phyloP scores from a whole-genome alignment of 129 eudicot species.

The Silybum marianum region DNA sequence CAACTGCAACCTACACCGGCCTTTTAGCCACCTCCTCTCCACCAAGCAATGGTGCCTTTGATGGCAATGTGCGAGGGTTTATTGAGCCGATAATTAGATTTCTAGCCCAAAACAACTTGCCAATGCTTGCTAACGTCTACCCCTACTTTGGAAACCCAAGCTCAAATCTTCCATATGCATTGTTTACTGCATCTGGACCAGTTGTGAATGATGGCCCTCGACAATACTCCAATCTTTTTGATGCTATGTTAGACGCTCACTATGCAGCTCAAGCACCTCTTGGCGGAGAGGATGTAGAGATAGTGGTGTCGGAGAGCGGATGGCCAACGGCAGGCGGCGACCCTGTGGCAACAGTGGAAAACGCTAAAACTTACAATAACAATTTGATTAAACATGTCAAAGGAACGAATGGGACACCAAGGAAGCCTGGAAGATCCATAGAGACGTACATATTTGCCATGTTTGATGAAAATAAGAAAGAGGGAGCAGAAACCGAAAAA shows the following conservation, averaged over 20 bases:
- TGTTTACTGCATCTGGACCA: slow-evolving; percentile 33
- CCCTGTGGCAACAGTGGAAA: slow-evolving; percentile 22
- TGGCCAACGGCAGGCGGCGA: slow-evolving; percentile 51
- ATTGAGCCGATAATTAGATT: slow-evolving; percentile 36
- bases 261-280: slow-evolving; percentile 39
- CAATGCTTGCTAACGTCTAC: slow-evolving; percentile 46
- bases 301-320: slow-evolving; percentile 56
- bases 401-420: slow-evolving; percentile 35
- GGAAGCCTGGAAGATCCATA: slow-evolving; percentile 41
- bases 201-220: slow-evolving; percentile 15
- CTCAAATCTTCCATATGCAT: slow-evolving; percentile 34
- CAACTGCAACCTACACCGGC: slow-evolving; percentile 38
- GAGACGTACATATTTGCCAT: slow-evolving; percentile 52
- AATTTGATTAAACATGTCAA: slow-evolving; percentile 44
- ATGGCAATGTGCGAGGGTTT: not conserved
- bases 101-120: slow-evolving; percentile 30
- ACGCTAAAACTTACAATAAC: slow-evolving; percentile 41
- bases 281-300: slow-evolving; percentile 31
- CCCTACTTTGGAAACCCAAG: slow-evolving; percentile 34
- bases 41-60: slow-evolving; percentile 34
- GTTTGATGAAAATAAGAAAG: slow-evolving; percentile 50
- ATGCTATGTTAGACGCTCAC: slow-evolving; percentile 42
- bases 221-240: slow-evolving; percentile 43
- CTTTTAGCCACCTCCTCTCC: slow-evolving; percentile 30
- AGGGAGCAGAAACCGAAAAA: slow-evolving; percentile 25